Conservation (phyloP, 805 yeast species). For the Torulaspora quercuum region DNA sequence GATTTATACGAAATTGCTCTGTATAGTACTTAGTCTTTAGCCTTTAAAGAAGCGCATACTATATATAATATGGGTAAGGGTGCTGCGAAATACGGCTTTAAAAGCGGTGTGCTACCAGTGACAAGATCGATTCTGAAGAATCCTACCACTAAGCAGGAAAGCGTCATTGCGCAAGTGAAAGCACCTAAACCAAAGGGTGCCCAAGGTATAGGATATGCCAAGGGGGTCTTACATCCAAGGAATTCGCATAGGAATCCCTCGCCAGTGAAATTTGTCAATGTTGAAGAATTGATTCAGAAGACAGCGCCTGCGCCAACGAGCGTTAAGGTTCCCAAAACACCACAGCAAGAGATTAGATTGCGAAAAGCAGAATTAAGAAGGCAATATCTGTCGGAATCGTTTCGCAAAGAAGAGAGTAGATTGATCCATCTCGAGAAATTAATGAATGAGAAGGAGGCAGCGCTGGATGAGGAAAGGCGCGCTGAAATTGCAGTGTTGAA, state of each 20-base stretch:
- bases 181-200: constrained; percentile 46
- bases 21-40: no score
- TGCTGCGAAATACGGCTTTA: constrained; percentile 46
- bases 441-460: constrained; percentile 37
- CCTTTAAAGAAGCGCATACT: no score
- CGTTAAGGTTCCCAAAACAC: constrained; percentile 22
- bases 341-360: constrained; percentile 30
- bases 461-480: constrained; percentile 38
- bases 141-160: constrained; percentile 50
- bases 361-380: constrained; percentile 62
- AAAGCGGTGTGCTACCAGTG: constrained; percentile 79
- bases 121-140: constrained; percentile 73
- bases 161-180: constrained; percentile 38
- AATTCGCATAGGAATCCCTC: constrained; percentile 57
- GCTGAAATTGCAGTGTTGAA: constrained; percentile 31
- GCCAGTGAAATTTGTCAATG: constrained; percentile 52
- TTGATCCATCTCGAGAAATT: constrained; percentile 36
- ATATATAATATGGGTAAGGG: constrained; percentile 44
- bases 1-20: no score
- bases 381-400: constrained; percentile 62
- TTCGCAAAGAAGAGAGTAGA: constrained; percentile 49
- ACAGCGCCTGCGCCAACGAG: constrained; percentile 49
- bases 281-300: constrained; percentile 53
- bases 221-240: constrained; percentile 62
- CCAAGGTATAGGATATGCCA: constrained; percentile 61